These are phyloP conservation scores for Chlorella sp. DNA, from an alignment of 139 green algal genomes.

Conservation along the genomic window DNA sequence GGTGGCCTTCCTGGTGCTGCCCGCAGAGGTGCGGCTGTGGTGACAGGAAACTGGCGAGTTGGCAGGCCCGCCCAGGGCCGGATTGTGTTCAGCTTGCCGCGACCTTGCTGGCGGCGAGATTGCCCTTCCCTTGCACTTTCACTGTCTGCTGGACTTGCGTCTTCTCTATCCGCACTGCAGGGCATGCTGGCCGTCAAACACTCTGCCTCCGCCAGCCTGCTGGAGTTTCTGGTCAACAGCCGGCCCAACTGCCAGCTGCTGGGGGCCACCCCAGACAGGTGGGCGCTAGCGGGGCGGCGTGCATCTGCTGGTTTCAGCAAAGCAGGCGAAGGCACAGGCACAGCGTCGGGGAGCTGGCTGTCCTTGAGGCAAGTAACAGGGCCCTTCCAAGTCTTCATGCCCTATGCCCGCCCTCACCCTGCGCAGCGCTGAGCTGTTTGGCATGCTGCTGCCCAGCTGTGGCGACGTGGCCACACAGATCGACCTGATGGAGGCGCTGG, in stretches of 20 bases:
- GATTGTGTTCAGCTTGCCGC: no score
- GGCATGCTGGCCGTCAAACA: background rate
- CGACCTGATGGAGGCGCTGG: constrained; percentile 27
- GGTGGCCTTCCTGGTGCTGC: background rate
- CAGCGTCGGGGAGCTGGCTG: no score
- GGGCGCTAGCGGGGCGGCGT: background rate
- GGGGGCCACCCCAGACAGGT: background rate
- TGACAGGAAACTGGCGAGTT: no score
- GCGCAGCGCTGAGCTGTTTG: constrained; percentile 9
- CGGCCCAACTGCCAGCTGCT: constrained; percentile 25
- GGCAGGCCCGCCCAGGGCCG: no score
- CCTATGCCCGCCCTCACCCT: background rate
- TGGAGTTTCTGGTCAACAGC: constrained; percentile 14
- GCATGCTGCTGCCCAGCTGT: constrained; percentile 11
- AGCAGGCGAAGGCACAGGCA: no score
- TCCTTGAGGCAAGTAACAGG: no score
- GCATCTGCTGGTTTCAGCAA: no score
- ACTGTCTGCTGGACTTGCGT: no score
- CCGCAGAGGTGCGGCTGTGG: background rate
- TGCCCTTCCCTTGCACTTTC: no score
- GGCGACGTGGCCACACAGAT: constrained; percentile 18
- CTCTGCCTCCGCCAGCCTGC: background rate
- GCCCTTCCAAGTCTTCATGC: background rate
- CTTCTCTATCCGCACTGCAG: no score
- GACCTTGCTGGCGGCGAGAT: no score